phyloP scores from a whole-genome alignment of 2,329 filamentous ascomycete genomes.

The Cladosporium cucumerinum region DNA sequence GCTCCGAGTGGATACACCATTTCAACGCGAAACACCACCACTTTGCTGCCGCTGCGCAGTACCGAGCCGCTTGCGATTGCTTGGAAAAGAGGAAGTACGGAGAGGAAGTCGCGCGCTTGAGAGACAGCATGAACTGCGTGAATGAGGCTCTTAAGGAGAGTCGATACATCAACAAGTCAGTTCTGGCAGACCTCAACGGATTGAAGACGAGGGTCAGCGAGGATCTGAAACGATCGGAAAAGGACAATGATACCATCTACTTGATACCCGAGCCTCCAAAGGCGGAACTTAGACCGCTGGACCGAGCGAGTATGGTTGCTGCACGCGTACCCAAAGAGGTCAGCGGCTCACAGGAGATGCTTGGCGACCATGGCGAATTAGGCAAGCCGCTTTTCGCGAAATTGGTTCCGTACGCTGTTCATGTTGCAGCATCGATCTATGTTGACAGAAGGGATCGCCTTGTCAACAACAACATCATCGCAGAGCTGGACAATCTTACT shows the following conservation, averaged over 20 bases:
- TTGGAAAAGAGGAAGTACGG: conserved; percentile 92
- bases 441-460: conserved; percentile 86
- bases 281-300: conserved; percentile 78
- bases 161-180: conserved; percentile 74
- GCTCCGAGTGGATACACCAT: conserved; percentile 95
- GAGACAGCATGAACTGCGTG: conserved; percentile 77
- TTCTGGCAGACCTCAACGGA: conserved; percentile 76
- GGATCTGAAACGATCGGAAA: conserved; percentile 87
- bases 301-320: conserved; percentile 84
- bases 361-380: conserved; percentile 73
- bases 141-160: conserved; percentile 83
- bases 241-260: conserved; percentile 96
- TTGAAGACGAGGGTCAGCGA: conserved; percentile 80
- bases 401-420: conserved; percentile 91
- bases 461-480: conserved; percentile 82
- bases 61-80: conserved; percentile 83
- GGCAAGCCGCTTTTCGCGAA: conserved; percentile 84
- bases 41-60: conserved; percentile 93
- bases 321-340: conserved; percentile 78
- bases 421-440: conserved; percentile 92
- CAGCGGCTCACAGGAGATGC: conserved; percentile 70
- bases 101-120: conserved; percentile 84
- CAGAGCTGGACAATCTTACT: conserved; percentile 77
- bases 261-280: conserved; percentile 81
- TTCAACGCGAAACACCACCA: conserved; percentile 96